Base-by-base conservation (phyloP, 2,329 filamentous ascomycete species). In the Daldinia eschscholtzii region DNA sequence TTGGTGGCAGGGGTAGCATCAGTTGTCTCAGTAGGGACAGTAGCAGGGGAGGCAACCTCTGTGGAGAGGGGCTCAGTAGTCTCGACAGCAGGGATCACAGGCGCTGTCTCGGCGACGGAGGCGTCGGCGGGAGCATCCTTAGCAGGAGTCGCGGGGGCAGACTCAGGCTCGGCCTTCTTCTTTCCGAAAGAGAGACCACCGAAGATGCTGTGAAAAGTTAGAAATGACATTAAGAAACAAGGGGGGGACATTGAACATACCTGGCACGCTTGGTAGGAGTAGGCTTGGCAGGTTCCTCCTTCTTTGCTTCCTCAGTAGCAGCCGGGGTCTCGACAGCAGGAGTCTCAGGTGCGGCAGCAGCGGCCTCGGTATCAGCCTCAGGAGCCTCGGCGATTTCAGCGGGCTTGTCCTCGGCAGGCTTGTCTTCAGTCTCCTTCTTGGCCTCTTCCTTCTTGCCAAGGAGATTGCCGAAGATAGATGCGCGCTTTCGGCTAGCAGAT, bases 401-500 rank as follows among this genome's bases (percentile, higher is more conserved):
- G 2, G 76, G 80, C 77, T 81, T 81, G 67, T 82, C 80, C 65
- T 80, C 79, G 33, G 73, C 77, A 12, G 73, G 78, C 76, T 81
- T 80, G 68, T 83, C 81, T 72, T 81, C 83, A 39, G 68, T 48
- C 68, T 76, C 73, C 73, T 79, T 81, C 79, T 73, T 78, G 68
- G 77, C 77, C 76, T 83, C 81, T 65, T 86, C 84, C 82, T 88
- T 88, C 82, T 87, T 87, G 75, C 85, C 83, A 6, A 85, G 78
- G 70, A 90, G 83, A 75, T 77, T 82, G 74, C 86, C 86, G 75
- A 91, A 90, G 82, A 91, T 87, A 61, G 89, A 91, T 53, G 83
- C 81, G 59, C 89, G 88, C 87, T 91, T 91, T 77, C 87, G 86
- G 78, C 88, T 90, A 57, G 85, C 85, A 74, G 88, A 90, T 76